Percentiles rank a stretch among this genome's conserved stretches.
phyloP scores from a whole-genome alignment of 495 filamentous ascomycete species.

The Talaromyces borbonicus region DNA sequence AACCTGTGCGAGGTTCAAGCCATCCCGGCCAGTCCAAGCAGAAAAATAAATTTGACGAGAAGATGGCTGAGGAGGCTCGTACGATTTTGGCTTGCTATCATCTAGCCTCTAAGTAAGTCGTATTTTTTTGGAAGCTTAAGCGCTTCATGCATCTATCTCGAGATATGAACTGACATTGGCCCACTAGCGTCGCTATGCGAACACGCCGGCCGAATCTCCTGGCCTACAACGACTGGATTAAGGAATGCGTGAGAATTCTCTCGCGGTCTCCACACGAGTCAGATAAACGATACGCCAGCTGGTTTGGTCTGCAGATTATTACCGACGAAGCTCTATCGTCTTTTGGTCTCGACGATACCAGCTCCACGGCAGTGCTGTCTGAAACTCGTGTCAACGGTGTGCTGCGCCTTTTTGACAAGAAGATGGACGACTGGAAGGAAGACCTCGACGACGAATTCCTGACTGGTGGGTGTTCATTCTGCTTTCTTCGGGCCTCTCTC shows the following conservation, averaged over 20 bases:
- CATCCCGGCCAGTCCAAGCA: constrained; percentile 6
- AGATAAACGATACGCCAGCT: constrained; percentile 33
- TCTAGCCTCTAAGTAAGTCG: constrained; percentile 31
- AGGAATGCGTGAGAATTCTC: constrained; percentile 34
- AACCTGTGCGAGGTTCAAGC: constrained; percentile 11
- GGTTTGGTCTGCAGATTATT: constrained; percentile 38
- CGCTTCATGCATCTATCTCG: too few species aligned
- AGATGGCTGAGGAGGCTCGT: constrained; percentile 32
- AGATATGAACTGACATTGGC: not conserved
- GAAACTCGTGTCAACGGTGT: constrained; percentile 38
- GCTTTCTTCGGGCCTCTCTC: too few species aligned
- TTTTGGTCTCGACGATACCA: constrained; percentile 42
- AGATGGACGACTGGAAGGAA: constrained; percentile 35
- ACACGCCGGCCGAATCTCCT: constrained; percentile 41
- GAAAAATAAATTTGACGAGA: constrained; percentile 18
- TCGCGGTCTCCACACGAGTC: constrained; percentile 25
- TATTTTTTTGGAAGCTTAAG: not conserved
- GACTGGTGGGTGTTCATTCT: constrained; percentile 21
- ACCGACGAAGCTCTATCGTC: constrained; percentile 38
- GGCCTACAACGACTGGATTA: constrained; percentile 38
- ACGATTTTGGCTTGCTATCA: constrained; percentile 40
- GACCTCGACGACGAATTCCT: constrained; percentile 27
- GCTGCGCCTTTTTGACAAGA: constrained; percentile 38
- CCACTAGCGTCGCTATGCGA: constrained; percentile 42
- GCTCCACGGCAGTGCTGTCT: constrained; percentile 27